Evolutionary conservation across 371 early-diverging fungal species (phyloP), one percentile per base, ranked within the genome.

Genomic region (Zychaea mexicana): DNA sequence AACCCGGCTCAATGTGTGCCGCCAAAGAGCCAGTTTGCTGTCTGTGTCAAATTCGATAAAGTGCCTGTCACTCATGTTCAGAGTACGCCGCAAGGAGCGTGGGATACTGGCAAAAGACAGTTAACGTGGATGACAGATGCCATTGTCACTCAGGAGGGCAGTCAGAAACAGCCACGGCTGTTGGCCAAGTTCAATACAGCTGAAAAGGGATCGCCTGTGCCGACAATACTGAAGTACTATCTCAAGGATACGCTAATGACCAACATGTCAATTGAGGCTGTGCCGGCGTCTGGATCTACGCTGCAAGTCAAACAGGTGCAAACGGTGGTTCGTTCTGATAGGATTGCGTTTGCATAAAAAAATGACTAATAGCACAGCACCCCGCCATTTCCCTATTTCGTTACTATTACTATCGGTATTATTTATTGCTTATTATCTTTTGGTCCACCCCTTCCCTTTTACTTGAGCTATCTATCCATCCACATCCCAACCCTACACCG

Each of bases 81-180:
- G 52, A 70, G 70, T 45, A 66, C 70, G 13, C 70, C 70, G 5
- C 63, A 70, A 46, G 70, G 66, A 7, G 22, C 59, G 17, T 70
- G 70, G 70, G 66, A 70, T 52, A 32, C 57, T 2, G 54, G 28
- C 15, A 62, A 66, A 30, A 28, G 49, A 15, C 54, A 45, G 22
- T 55, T 70, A 32, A 70, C 70, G 5, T 70, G 70, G 70, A 45
- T 49, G 13, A 52, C 54, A 4, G 61, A 61, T 2, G 61, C 42
- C n/a, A 42, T 33, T 9, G 17, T 63, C 2, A 3, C 57, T 8
- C 60, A 58, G 15, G n/a, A n/a, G n/a, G 32, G 47, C 13, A 27
- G 39, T 8, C 24, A 42, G n/a, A n/a, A n/a, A 33, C 38, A 38
- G 10, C 26, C 60, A 7, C 62, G 66, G 17, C 31, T 70, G n/a